phyloP scores from a whole-genome alignment of 495 filamentous ascomycete genomes.

The Podospora pseudopauciseta region DNA sequence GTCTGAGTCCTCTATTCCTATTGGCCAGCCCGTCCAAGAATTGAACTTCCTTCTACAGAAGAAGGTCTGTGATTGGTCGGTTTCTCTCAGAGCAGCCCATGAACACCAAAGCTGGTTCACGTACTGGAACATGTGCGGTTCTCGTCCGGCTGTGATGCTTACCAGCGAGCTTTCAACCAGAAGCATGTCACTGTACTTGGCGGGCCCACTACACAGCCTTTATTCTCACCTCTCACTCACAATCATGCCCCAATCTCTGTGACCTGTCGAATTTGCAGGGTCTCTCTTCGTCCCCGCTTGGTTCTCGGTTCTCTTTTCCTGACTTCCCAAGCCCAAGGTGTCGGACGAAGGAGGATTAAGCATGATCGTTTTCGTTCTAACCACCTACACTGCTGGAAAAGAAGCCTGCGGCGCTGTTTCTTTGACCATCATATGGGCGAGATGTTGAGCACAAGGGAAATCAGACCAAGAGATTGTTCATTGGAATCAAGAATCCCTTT shows the following conservation, averaged over 20 bases:
- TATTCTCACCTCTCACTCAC: neutral
- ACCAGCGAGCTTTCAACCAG: neutral
- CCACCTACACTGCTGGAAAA: no score
- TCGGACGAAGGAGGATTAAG: neutral
- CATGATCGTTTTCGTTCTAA: neutral
- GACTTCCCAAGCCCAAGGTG: neutral
- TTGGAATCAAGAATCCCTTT: no score
- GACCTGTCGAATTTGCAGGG: neutral
- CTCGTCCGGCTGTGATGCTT: neutral
- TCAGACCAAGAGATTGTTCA: no score
- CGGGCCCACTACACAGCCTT: slow-evolving; percentile 4
- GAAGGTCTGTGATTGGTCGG: slow-evolving; percentile 1
- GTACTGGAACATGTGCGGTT: neutral
- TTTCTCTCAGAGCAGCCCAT: neutral
- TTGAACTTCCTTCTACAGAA: slow-evolving; percentile 9
- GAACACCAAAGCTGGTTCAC: neutral
- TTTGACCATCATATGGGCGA: no score
- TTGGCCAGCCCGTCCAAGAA: slow-evolving; percentile 6
- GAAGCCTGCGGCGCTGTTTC: no score
- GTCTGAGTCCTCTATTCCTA: neutral
- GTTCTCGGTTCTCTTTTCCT: neutral
- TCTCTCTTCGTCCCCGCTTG: neutral
- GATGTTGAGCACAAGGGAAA: no score
- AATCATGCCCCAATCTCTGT: neutral
- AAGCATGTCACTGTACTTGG: slow-evolving; percentile 2